Evolutionary conservation across 139 green algal genomes (phyloP).

Genomic region (Tetradesmus obliquus): DNA sequence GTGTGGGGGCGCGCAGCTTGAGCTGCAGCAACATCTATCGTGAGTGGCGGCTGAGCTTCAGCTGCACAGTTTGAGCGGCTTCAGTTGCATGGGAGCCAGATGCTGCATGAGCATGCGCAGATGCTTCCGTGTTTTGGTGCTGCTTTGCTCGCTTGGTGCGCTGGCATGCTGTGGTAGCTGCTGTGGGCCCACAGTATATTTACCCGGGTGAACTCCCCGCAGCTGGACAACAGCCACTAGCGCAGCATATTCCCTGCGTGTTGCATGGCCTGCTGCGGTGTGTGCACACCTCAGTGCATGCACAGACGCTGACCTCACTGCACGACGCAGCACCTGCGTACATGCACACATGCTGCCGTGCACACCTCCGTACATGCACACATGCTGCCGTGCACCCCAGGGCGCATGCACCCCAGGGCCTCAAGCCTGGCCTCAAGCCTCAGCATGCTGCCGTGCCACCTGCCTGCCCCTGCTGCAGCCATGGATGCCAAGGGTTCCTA

Average conservation of each 20-base stretch:
- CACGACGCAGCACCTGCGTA: no score
- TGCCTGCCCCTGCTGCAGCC: neutral
- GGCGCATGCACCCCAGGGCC: no score
- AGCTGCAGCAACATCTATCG: constrained; percentile 22
- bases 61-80: neutral
- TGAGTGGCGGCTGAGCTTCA: neutral
- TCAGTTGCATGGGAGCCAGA: neutral
- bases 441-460: neutral
- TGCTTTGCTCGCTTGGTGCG: neutral
- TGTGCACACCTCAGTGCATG: no score
- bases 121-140: neutral
- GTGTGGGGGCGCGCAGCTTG: neutral
- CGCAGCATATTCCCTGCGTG: no score
- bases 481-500: neutral
- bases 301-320: no score
- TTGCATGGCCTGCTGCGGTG: no score
- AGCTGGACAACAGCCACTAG: no score
- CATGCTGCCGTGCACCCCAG: no score
- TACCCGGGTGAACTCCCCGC: no score
- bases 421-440: no score
- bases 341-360: no score
- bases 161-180: neutral
- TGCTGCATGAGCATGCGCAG: neutral
- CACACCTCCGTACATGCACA: no score
- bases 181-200: neutral